These are phyloP conservation scores for Botrytis fragariae DNA, from an alignment of 2,329 filamentous ascomycete species.

Conservation along the genomic window DNA sequence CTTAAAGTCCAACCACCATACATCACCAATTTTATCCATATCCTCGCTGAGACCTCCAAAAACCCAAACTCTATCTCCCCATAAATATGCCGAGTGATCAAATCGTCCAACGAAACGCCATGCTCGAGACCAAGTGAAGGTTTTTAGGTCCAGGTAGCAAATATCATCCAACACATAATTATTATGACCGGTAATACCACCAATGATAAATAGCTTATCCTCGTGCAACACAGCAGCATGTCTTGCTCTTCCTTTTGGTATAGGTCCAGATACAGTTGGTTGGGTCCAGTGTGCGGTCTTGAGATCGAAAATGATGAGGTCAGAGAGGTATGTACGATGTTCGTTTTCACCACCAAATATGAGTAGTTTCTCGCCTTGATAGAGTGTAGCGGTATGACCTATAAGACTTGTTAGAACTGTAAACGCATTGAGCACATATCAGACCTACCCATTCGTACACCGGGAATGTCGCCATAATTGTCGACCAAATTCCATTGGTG, in stretches of 20 bases:
- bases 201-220: constrained; percentile 93
- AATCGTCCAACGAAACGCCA: constrained; percentile 96
- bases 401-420: not conserved
- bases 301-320: constrained; percentile 93
- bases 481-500: constrained; percentile 95
- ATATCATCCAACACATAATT: constrained; percentile 94
- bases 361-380: constrained; percentile 90
- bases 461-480: constrained; percentile 97
- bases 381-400: constrained; percentile 94
- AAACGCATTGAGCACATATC: not conserved
- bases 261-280: constrained; percentile 77
- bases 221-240: constrained; percentile 92
- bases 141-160: constrained; percentile 94
- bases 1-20: constrained; percentile 97
- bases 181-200: constrained; percentile 91
- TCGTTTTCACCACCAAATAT: constrained; percentile 99
- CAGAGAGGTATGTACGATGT: constrained; percentile 90
- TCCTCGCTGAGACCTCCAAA: constrained; percentile 93
- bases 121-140: constrained; percentile 93
- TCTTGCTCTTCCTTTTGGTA: constrained; percentile 85
- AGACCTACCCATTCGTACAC: constrained; percentile 84
- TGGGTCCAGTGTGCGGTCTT: constrained; percentile 95
- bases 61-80: constrained; percentile 89
- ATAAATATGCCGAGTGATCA: constrained; percentile 93
- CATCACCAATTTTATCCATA: constrained; percentile 93